phyloP scores from a whole-genome alignment of 805 yeast species.

The Candida takata region DNA sequence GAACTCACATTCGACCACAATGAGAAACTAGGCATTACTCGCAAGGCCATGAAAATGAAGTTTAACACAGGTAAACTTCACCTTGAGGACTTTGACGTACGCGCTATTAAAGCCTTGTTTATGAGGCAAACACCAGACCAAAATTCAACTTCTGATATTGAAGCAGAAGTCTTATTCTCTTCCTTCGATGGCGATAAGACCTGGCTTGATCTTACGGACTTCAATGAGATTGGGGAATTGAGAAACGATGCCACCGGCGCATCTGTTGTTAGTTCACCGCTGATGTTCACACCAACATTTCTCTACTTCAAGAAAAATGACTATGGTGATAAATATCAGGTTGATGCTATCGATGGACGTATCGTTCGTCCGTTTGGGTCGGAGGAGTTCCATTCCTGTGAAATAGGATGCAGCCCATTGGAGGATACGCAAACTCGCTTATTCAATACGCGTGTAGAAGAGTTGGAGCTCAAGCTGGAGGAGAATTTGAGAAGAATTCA shows the following conservation, averaged over 20 bases:
- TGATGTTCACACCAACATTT: constrained; percentile 63
- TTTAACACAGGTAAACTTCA: constrained; percentile 63
- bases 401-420: constrained; percentile 30
- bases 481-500: constrained; percentile 25
- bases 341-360: constrained; percentile 30
- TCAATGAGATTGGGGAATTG: constrained; percentile 46
- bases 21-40: constrained; percentile 40
- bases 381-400: constrained; percentile 57
- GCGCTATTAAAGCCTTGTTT: constrained; percentile 47
- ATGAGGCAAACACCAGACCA: constrained; percentile 16
- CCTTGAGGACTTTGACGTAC: constrained; percentile 48
- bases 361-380: constrained; percentile 40
- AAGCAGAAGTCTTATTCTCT: constrained; percentile 19
- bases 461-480: constrained; percentile 25
- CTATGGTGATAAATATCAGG: constrained; percentile 34
- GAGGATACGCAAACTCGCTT: constrained; percentile 37
- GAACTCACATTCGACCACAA: constrained; percentile 39
- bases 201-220: constrained; percentile 63
- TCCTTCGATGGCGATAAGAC: constrained; percentile 46
- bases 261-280: constrained; percentile 46
- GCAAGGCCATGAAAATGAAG: constrained; percentile 44
- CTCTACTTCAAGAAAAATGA: constrained; percentile 61
- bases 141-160: constrained; percentile 11
- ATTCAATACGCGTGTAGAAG: constrained; percentile 20
- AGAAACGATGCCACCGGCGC: constrained; percentile 29